Evolutionary conservation across 129 eudicot species (phyloP).

Genomic region (Pseudognaphalium luteoalbum): DNA sequence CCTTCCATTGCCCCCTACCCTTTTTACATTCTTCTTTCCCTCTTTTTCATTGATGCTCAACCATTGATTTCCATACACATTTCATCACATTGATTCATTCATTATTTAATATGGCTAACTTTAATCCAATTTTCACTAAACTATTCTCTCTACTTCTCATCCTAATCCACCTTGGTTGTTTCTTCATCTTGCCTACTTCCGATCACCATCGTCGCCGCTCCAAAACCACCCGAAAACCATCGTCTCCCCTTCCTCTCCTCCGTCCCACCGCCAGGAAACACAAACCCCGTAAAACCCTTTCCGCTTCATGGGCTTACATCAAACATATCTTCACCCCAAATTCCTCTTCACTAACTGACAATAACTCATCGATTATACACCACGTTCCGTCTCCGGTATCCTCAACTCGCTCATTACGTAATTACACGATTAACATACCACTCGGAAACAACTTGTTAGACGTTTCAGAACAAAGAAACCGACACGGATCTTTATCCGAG

Average conservation of each 20-base stretch:
- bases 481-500: constrained; percentile 33
- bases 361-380: constrained; percentile 30
- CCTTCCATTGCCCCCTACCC: constrained; percentile 27
- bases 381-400: constrained; percentile 41
- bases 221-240: constrained; percentile 31
- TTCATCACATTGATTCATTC: neutral
- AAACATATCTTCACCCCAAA: constrained; percentile 48
- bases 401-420: constrained; percentile 38
- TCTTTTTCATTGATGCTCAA: constrained; percentile 19
- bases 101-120: constrained; percentile 31
- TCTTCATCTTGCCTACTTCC: constrained; percentile 43
- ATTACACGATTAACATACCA: neutral
- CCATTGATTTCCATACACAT: constrained; percentile 5
- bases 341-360: constrained; percentile 16
- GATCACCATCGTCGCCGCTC: constrained; percentile 28
- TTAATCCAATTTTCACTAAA: constrained; percentile 40
- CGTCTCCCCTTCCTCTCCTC: constrained; percentile 43
- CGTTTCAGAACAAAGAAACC: neutral
- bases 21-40: neutral
- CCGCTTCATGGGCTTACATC: constrained; percentile 55
- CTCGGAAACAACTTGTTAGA: neutral
- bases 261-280: constrained; percentile 38
- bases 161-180: constrained; percentile 56
- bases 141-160: constrained; percentile 47
- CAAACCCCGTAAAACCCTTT: constrained; percentile 41